Conservation (phyloP, 1,139 yeast species). For the Kazachstania sp. region DNA sequence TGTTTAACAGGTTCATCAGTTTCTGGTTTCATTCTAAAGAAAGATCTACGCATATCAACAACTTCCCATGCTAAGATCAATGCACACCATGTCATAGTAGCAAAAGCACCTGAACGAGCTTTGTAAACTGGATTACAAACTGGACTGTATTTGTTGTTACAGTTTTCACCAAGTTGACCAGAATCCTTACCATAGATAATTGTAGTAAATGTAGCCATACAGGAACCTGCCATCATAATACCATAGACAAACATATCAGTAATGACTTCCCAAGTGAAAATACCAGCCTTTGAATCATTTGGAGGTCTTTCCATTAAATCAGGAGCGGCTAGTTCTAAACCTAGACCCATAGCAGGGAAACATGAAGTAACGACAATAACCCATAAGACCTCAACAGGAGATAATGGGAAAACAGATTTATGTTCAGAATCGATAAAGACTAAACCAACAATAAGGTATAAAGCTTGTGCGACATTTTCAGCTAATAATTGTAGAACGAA, state of each 20-base stretch:
- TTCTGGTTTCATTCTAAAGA: constrained; percentile 69
- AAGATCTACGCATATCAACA: constrained; percentile 63
- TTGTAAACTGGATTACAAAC: constrained; percentile 60
- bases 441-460: constrained; percentile 64
- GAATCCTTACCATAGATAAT: constrained; percentile 59
- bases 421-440: constrained; percentile 69
- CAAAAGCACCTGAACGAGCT: constrained; percentile 77
- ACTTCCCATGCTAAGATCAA: constrained; percentile 87
- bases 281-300: constrained; percentile 73
- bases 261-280: constrained; percentile 61
- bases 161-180: constrained; percentile 58
- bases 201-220: constrained; percentile 59
- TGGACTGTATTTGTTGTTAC: constrained; percentile 45
- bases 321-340: constrained; percentile 94
- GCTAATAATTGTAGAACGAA: constrained; percentile 90
- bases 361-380: constrained; percentile 97
- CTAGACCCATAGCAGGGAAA: constrained; percentile 96
- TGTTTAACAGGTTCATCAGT: constrained; percentile 53
- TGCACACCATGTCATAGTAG: constrained; percentile 87
- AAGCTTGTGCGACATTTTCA: constrained; percentile 83
- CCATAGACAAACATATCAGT: constrained; percentile 73
- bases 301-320: constrained; percentile 96
- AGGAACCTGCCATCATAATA: constrained; percentile 60
- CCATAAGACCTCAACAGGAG: constrained; percentile 98
- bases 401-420: constrained; percentile 69